Evolutionary conservation across 176 grass and related monocot genomes (phyloP).

Genomic region (bread wheat (Triticum aestivum)): DNA sequence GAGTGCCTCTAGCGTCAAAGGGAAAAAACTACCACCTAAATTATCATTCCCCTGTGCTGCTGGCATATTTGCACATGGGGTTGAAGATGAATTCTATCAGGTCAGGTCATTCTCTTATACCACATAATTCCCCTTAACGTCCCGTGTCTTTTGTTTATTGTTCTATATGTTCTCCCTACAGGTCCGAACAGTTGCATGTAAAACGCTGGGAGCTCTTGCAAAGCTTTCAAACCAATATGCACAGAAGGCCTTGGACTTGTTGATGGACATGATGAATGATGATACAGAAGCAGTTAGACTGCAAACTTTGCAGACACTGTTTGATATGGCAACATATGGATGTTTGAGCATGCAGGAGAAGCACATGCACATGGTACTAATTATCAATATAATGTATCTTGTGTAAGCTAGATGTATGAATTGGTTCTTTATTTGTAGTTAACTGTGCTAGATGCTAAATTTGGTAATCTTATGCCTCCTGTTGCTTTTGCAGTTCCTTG

Average conservation of each 20-base stretch:
- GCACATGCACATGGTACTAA: constrained; percentile 87
- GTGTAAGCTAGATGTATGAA: constrained; percentile 10
- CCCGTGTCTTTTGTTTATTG: constrained; percentile 19
- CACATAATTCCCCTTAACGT: neutral
- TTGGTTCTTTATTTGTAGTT: constrained; percentile 15
- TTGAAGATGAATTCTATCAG: constrained; percentile 91
- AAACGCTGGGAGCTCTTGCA: constrained; percentile 65
- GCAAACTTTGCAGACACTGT: constrained; percentile 69
- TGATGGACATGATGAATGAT: constrained; percentile 97
- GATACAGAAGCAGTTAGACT: constrained; percentile 67
- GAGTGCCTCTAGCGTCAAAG: constrained; percentile 39
- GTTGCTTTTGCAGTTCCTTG: constrained; percentile 67
- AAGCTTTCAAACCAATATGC: constrained; percentile 64
- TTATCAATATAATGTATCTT: constrained; percentile 2
- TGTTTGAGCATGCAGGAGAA: constrained; percentile 71
- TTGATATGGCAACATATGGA: constrained; percentile 62
- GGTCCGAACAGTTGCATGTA: constrained; percentile 65
- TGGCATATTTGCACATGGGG: constrained; percentile 79
- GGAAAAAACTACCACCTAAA: constrained; percentile 45
- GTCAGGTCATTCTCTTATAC: constrained; percentile 34
- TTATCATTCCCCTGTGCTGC: constrained; percentile 50
- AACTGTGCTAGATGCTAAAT: neutral
- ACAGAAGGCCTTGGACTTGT: constrained; percentile 63
- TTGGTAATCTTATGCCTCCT: constrained; percentile 21
- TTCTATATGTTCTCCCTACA: constrained; percentile 36